Conservation (phyloP, 78 protist species). For the Cavenderia fasciculata region DNA sequence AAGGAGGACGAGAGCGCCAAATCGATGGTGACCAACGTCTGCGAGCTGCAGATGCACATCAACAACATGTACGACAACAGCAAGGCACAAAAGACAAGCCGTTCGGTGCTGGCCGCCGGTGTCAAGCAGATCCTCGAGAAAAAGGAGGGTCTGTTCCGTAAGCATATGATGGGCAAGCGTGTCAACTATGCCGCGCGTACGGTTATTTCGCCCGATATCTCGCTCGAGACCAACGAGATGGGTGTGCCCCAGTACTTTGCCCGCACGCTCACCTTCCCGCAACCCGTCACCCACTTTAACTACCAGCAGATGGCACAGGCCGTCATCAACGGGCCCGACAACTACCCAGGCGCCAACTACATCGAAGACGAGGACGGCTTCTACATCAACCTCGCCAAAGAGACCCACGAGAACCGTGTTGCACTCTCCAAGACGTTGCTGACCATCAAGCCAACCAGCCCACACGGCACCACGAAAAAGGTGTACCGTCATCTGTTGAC, state of each 20-base stretch:
- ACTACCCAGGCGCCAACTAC: conserved; percentile 94
- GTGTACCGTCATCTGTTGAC: conserved; percentile 95
- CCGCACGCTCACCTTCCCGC: conserved; percentile 74
- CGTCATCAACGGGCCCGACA: conserved; percentile 96
- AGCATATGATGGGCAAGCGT: conserved; percentile 99
- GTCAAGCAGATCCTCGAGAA: conserved; percentile 95
- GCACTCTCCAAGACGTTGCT: conserved; percentile 85
- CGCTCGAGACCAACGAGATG: conserved; percentile 93
- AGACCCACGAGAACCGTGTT: conserved; percentile 58
- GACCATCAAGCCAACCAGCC: conserved; percentile 46
- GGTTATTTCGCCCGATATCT: conserved; percentile 99
- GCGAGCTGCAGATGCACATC: conserved; percentile 83
- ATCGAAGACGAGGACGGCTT: conserved; percentile 84
- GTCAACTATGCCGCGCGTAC: conserved; percentile 98
- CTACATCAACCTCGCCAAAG: conserved; percentile 62
- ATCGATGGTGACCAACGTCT: conserved; percentile 48
- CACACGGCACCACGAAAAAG: conserved; percentile 69
- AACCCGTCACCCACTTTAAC: conserved; percentile 69
- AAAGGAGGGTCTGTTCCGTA: conserved; percentile 99
- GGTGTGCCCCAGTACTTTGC: conserved; percentile 87
- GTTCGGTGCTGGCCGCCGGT: conserved; percentile 79
- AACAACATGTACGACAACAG: conserved; percentile 83
- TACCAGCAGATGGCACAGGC: conserved; percentile 83
- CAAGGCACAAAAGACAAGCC: background rate
- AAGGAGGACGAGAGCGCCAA: conserved; percentile 46